A percentile compares a stretch with the other conserved stretches of the same genome.
phyloP scores from a whole-genome alignment of 768 basidiomycete genomes.

The Suillus alpinus region DNA sequence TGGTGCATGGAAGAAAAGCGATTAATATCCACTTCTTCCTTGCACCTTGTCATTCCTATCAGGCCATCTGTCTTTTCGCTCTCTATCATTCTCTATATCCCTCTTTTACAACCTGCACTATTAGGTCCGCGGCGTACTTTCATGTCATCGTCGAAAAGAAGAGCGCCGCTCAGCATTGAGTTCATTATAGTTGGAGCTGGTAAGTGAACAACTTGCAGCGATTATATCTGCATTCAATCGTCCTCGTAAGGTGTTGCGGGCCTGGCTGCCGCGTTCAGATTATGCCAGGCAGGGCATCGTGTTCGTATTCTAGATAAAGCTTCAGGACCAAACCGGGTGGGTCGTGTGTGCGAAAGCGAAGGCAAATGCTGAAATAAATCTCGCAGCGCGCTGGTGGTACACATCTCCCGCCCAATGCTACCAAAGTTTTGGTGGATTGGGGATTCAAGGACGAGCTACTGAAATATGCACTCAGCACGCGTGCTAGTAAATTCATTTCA shows the following conservation, averaged over 20 bases:
- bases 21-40: constrained; percentile 18
- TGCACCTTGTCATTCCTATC: neutral
- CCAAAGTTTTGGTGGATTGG: constrained; percentile 56
- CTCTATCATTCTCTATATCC: neutral
- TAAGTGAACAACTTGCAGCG: constrained; percentile 5
- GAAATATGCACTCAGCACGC: constrained; percentile 29
- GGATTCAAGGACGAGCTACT: constrained; percentile 45
- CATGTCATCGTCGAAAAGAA: constrained; percentile 13
- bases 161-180: constrained; percentile 26
- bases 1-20: constrained; percentile 1
- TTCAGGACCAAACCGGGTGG: constrained; percentile 42
- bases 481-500: constrained; percentile 24
- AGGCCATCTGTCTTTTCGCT: neutral
- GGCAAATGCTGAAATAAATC: neutral
- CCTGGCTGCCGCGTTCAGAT: constrained; percentile 55
- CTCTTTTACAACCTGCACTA: neutral
- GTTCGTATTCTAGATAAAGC: constrained; percentile 56
- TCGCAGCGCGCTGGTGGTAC: constrained; percentile 38
- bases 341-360: neutral
- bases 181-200: constrained; percentile 32
- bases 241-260: constrained; percentile 42
- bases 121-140: neutral
- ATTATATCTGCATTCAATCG: neutral
- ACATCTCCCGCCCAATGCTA: constrained; percentile 59
- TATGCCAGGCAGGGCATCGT: constrained; percentile 56